Conservation (phyloP, 2,329 filamentous ascomycete species). For the Chaetomium sp. region DNA sequence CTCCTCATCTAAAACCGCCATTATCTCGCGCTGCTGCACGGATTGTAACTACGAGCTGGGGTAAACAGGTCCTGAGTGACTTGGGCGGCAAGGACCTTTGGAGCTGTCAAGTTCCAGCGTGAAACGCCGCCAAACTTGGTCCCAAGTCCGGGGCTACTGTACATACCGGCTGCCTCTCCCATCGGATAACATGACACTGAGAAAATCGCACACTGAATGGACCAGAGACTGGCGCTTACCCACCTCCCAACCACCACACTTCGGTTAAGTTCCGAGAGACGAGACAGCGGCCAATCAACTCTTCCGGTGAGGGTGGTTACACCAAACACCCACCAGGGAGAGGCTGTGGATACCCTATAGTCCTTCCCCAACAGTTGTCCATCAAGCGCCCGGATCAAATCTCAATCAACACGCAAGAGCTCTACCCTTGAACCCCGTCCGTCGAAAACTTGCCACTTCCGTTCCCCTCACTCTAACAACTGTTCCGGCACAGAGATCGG, state of each 20-base stretch:
- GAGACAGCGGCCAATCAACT: conserved; percentile 17
- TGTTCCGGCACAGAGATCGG: neutral
- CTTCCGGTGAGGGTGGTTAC: conserved; percentile 11
- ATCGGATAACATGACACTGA: neutral
- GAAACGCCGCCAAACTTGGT: neutral
- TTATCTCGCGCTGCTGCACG: neutral
- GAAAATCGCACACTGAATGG: neutral
- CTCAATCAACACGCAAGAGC: neutral
- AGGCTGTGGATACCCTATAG: neutral
- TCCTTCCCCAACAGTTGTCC: neutral
- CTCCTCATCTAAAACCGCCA: neutral
- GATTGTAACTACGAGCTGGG: neutral
- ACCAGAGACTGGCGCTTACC: neutral
- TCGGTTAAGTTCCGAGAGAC: conserved; percentile 17
- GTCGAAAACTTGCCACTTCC: neutral
- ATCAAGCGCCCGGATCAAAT: neutral
- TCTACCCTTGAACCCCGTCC: neutral
- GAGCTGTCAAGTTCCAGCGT: neutral
- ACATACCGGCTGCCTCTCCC: neutral
- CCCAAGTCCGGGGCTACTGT: neutral
- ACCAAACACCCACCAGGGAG: conserved; percentile 9
- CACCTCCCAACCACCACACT: neutral
- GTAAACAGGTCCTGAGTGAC: neutral
- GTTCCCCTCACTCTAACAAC: neutral
- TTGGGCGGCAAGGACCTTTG: neutral